phyloP scores from a whole-genome alignment of 2,329 filamentous ascomycete species.

The Lecanicillium sp. region DNA sequence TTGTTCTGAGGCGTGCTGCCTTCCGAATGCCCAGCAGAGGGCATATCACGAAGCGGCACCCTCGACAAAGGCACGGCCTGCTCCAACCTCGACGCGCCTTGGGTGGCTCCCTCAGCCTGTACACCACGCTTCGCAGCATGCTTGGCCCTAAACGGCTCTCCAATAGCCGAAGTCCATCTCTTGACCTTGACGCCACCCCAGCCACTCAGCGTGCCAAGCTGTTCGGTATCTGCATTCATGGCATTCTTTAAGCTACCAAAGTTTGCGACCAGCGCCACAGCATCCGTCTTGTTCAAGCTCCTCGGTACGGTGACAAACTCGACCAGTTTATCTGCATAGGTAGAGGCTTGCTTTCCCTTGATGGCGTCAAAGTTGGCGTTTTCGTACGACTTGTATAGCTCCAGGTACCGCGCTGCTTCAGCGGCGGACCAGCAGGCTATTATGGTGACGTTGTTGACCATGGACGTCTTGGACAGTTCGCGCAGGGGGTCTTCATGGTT shows the following conservation, averaged over 20 bases:
- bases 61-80: slow-evolving; percentile 31
- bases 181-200: slow-evolving; percentile 96
- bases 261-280: slow-evolving; percentile 78
- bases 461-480: slow-evolving; percentile 83
- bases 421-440: slow-evolving; percentile 91
- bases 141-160: slow-evolving; percentile 74
- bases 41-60: slow-evolving; percentile 33
- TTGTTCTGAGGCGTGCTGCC: not conserved
- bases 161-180: slow-evolving; percentile 71
- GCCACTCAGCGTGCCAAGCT: slow-evolving; percentile 74
- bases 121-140: slow-evolving; percentile 50
- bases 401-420: slow-evolving; percentile 88
- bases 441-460: slow-evolving; percentile 88
- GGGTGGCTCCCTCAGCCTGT: slow-evolving; percentile 15
- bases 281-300: slow-evolving; percentile 90
- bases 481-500: slow-evolving; percentile 87
- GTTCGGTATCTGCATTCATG: slow-evolving; percentile 79
- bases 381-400: slow-evolving; percentile 92
- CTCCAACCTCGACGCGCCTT: slow-evolving; percentile 22
- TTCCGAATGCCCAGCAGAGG: slow-evolving; percentile 4
- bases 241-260: slow-evolving; percentile 86
- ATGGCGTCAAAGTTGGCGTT: slow-evolving; percentile 75
- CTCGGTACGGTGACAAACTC: slow-evolving; percentile 89
- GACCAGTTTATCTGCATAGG: slow-evolving; percentile 77
- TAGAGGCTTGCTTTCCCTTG: slow-evolving; percentile 72